Base-by-base conservation (phyloP, 2,329 filamentous ascomycete genomes). In the Penicillium sp. region DNA sequence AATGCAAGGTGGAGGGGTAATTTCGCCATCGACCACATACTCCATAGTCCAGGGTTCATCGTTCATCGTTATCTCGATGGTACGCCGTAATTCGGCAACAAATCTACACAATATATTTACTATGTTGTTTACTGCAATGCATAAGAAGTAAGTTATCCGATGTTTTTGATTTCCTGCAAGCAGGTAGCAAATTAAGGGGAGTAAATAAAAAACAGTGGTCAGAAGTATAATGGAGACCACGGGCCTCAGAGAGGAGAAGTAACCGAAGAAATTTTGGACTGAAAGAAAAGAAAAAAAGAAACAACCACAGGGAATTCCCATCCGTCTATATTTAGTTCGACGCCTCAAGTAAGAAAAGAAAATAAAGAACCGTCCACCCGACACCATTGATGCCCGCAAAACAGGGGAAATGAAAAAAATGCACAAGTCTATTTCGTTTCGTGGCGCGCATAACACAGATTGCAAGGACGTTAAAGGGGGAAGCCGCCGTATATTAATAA, bases 361-460 rank as follows among this genome's bases (percentile, higher is more conserved):
- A 60, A 60, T 54, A 51, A 58, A 57, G 62, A 60, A 61, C 63
- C 58, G 63, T 63, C 68, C 66, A 57, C 61, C 65, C 62, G 69
- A 73, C 69, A 73, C 69, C 70, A 61, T 63, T 61, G 66, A 72
- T 73, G 69, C 70, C 70, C 68, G 65, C 66, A 67, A 70, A 66
- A 61, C 55, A 64, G 51, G 46, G 48, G 41, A 44, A 51, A 33
- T 31, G 27, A 35, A 47, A 56, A 68, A 70, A 72, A 73, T 73
- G 70, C 69, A 70, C 64, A 72, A 69, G 67, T 73, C 70, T 73
- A 73, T 71, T 60, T 70, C 64, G 66, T 72, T 71, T 73, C 71
- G 69, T 73, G 64, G 65, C 61, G 63, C 69, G 59, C 69, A 68
- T 72, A 55, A 70, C 57, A 64, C 48, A 59, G 57, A 60, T 59